These are phyloP conservation scores for Mucor circinelloides DNA, from an alignment of 371 early-diverging fungal genomes.

Conservation along the genomic window DNA sequence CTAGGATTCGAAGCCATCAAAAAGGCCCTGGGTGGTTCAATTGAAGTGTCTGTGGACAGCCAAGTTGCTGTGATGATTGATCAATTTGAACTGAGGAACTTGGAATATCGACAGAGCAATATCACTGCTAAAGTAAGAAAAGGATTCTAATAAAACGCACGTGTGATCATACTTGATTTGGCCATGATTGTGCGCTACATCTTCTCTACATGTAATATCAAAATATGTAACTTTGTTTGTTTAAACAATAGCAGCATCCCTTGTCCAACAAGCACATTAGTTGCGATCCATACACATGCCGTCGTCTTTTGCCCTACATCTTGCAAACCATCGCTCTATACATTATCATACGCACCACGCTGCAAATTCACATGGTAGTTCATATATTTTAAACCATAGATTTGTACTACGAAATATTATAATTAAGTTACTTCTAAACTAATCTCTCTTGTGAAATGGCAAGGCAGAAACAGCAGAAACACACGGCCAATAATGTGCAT, in stretches of 20 bases:
- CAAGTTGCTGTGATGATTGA: constrained; percentile 38
- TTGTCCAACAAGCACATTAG: background rate
- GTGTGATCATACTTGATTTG: background rate
- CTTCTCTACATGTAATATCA: background rate
- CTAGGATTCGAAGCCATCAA: constrained; percentile 43
- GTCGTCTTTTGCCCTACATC: background rate
- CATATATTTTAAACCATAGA: background rate
- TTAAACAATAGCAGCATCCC: background rate
- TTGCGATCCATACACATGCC: background rate
- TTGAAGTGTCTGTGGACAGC: constrained; percentile 42
- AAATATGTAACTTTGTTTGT: background rate
- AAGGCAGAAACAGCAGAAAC: background rate
- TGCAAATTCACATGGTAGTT: background rate
- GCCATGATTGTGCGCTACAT: background rate
- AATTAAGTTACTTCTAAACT: background rate
- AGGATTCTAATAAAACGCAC: constrained; percentile 26
- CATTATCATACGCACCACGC: background rate
- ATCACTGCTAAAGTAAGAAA: constrained; percentile 44
- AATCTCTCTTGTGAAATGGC: constrained; percentile 1
- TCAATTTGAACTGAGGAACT: constrained; percentile 25
- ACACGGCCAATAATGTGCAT: constrained; percentile 1
- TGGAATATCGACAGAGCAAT: constrained; percentile 40
- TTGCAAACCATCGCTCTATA: background rate
- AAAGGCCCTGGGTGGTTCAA: constrained; percentile 43
- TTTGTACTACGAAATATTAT: background rate